Evolutionary conservation across 2,329 filamentous ascomycete genomes (phyloP), one percentile per base, ranked within the genome.

Genomic region (Ilyonectria destructans): DNA sequence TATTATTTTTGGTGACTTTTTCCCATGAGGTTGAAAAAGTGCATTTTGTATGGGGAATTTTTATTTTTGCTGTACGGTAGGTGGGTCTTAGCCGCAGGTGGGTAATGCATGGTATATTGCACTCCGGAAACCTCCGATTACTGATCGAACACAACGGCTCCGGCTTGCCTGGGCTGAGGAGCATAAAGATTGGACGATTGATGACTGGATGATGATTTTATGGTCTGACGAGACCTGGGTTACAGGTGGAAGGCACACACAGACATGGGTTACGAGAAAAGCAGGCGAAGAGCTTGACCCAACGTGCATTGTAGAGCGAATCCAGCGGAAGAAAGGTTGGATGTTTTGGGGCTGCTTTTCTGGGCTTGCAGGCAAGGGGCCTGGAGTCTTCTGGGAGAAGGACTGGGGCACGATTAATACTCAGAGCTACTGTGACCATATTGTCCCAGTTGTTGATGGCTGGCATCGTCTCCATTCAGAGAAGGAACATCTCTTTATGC

Each of bases 281-380:
- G 29, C 29, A 31, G 48, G 48, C 48, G 26, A 51, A 29, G 48
- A 51, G 48, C 48, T 51, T 29, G 48, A 51, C 29, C 48, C 23
- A 51, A 51, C 48, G 10, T 51, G 23, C 29, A 51, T 51, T 29
- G 48, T 51, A 17, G 48, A 51, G 48, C 26, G 48, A 26, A 21
- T 51, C 29, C 48, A 51, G 48, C 48, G 48, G 48, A 51, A 51
- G 48, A 51, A 51, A 29, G 48, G 48, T 13, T 51, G 48, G 48
- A 51, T 51, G 48, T 51, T 51, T 51, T 51, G 48, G 48, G 48
- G 48, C 48, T 51, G 48, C 48, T 51, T 51, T 51, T 51, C 23
- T 6, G 48, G 48, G 48, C 48, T 51, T 26, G 26, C 23, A 51
- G 48, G 48, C 23, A 51, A 51, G 29, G 48, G 48, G 17, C 48